Conservation (phyloP, 1,284 basidiomycete species). For the Papiliotrema nemorosa region DNA sequence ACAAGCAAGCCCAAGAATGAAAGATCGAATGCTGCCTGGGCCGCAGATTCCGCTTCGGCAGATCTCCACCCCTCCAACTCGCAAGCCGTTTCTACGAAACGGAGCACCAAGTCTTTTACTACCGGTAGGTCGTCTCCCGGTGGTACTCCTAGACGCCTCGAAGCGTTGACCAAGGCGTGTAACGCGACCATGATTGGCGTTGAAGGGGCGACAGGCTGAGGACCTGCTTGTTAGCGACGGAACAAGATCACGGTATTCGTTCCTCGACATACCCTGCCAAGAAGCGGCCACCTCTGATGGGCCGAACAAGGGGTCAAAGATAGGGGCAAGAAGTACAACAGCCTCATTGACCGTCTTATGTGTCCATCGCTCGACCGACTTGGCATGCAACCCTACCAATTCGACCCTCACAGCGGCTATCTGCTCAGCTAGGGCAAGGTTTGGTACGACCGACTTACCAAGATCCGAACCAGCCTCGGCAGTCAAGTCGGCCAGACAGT, state of each 20-base stretch:
- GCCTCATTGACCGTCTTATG: conserved; percentile 20
- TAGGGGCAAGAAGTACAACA: conserved; percentile 16
- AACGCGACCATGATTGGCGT: conserved; percentile 28
- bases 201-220: conserved; percentile 29
- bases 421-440: not conserved
- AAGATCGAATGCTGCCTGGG: conserved; percentile 35
- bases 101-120: conserved; percentile 20
- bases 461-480: conserved; percentile 15
- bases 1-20: conserved; percentile 30
- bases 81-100: conserved; percentile 20
- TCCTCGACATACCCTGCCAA: conserved; percentile 32
- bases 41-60: conserved; percentile 13
- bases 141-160: conserved; percentile 35
- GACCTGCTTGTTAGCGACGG: conserved; percentile 6
- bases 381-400: conserved; percentile 27
- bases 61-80: conserved; percentile 29
- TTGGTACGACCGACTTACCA: conserved; percentile 9
- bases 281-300: conserved; percentile 22
- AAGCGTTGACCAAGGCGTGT: conserved; percentile 30
- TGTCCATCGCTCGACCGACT: conserved; percentile 32
- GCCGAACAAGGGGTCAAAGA: conserved; percentile 25
- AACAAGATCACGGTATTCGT: not conserved
- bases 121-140: conserved; percentile 19
- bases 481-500: conserved; percentile 30
- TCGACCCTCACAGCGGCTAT: conserved; percentile 1